phyloP scores from a whole-genome alignment of 169 alveolate genomes.

The Haemoproteus tartakovskyi region DNA sequence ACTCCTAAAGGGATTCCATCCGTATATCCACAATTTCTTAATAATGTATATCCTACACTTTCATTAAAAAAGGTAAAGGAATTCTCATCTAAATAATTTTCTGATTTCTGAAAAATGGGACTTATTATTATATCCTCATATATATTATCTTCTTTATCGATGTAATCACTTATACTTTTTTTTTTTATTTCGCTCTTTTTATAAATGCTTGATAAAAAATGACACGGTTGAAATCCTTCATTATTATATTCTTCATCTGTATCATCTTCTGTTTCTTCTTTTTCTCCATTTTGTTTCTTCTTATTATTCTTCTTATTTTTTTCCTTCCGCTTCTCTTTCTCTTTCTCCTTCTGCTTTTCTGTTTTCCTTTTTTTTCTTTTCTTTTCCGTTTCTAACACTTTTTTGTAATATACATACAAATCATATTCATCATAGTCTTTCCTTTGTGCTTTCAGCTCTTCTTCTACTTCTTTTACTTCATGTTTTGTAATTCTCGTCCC shows the following conservation, averaged over 20 bases:
- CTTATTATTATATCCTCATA: constrained; percentile 55
- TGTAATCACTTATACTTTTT: constrained; percentile 50
- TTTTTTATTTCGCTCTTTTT: constrained; percentile 5
- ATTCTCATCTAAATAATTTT: constrained; percentile 22
- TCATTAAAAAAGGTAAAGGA: constrained; percentile 55
- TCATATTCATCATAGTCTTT: constrained; percentile 45
- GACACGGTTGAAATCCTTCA: constrained; percentile 36
- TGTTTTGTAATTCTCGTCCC: constrained; percentile 38
- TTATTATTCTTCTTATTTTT: constrained; percentile 9
- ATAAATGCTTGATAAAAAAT: constrained; percentile 55
- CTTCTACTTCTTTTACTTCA: constrained; percentile 18
- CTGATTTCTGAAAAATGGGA: not conserved
- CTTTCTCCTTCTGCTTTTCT: not conserved
- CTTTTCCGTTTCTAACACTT: constrained; percentile 18
- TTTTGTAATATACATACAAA: constrained; percentile 57
- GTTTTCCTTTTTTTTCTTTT: constrained; percentile 9
- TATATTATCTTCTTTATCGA: constrained; percentile 57
- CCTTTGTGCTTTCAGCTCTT: constrained; percentile 21
- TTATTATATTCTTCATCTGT: not conserved
- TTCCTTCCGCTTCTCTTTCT: not conserved
- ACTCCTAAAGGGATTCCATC: constrained; percentile 64
- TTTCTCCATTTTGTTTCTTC: constrained; percentile 12
- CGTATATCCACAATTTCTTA: constrained; percentile 33
- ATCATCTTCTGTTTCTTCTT: not conserved
- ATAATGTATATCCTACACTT: constrained; percentile 25